A percentile compares a stretch with the other conserved stretches of the same genome.
These are phyloP conservation scores for Albifimbria verrucaria DNA, from an alignment of 2,329 filamentous ascomycete genomes.

Conservation along the genomic window DNA sequence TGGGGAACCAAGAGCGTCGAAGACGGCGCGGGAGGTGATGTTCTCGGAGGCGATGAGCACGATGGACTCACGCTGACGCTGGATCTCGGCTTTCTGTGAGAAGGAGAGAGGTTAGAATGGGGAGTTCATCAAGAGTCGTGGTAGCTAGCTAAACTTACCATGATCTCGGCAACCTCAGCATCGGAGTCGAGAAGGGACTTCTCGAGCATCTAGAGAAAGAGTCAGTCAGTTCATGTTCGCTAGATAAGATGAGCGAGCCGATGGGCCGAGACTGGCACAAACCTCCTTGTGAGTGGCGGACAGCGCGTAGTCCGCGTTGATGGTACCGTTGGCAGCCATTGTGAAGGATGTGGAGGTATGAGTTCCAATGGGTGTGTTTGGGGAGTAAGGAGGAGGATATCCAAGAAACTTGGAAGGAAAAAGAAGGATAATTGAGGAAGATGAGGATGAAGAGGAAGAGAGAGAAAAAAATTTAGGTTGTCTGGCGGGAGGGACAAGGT, in stretches of 20 bases:
- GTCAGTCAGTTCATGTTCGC: constrained; percentile 22
- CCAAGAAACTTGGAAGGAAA: constrained; percentile 1
- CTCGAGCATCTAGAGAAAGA: constrained; percentile 75
- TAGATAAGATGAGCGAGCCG: not conserved
- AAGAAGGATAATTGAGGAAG: not conserved
- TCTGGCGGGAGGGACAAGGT: not conserved
- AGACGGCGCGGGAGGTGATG: constrained; percentile 96
- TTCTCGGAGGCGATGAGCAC: constrained; percentile 99
- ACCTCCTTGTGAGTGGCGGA: constrained; percentile 49
- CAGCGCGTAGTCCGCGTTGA: constrained; percentile 38
- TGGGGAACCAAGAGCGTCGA: constrained; percentile 94
- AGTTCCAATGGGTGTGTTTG: not conserved
- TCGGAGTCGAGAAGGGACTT: constrained; percentile 89
- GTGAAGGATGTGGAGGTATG: constrained; percentile 7
- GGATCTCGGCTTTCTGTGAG: constrained; percentile 82
- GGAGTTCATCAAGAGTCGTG: constrained; percentile 1
- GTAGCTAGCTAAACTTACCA: constrained; percentile 57
- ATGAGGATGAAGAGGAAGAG: constrained; percentile 3
- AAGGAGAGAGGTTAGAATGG: constrained; percentile 25
- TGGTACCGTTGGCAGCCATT: constrained; percentile 34
- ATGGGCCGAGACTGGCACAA: constrained; percentile 14
- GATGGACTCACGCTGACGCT: constrained; percentile 97
- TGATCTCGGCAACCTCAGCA: constrained; percentile 92
- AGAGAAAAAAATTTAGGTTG: constrained; percentile 5
- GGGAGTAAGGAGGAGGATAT: not conserved